Base-by-base conservation (phyloP, 768 basidiomycete species). In the Boletus rufocinnamomeus region DNA sequence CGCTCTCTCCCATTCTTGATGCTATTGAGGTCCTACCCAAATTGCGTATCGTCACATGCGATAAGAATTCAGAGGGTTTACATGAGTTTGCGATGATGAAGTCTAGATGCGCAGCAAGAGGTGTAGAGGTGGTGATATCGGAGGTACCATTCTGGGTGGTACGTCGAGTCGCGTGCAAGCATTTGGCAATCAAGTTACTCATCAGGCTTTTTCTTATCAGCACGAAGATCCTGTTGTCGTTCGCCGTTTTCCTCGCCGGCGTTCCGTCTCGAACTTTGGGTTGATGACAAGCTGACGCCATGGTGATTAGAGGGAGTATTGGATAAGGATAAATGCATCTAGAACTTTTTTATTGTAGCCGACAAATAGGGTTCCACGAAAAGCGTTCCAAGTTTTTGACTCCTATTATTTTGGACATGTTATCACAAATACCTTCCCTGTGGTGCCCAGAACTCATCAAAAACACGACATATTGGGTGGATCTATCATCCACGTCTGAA, bases 21-120 rank as follows among this genome's bases (percentile, higher is more conserved):
- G 73, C 73, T 2, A 58, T 80, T 23, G 60, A 70, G 8, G 54
- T 55, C 2, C 67, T 77, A 6, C 77, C 76, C 5, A 70, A 60
- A 2, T 55, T 81, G 59, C 70, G 69, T 32, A 50, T 75, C 48
- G 52, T 82, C n/a, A 77, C 72, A 1, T 78, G 75, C 60, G 72
- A 75, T 52, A 67, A 50, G 8, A 59, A 67, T 32, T 66, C 69
- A 0, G 40, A 50, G 40, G 32, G 41, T 13, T 60, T 72, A 35
- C 50, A 43, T 27, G 62, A 69, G 6, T 78, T 69, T 50, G 52
- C 52, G 27, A 50, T 17, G 25, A 53, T 79, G 37, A 54, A 64
- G 48, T 50, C 50, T 23, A 64, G 45, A 41, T 81, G 79, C 58
- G 34, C 58, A n/a, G 50, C 66, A 46, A 74, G 65, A 52, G 63